Conservation (phyloP, 2,329 filamentous ascomycete genomes). For the Trichoderma koningii region DNA sequence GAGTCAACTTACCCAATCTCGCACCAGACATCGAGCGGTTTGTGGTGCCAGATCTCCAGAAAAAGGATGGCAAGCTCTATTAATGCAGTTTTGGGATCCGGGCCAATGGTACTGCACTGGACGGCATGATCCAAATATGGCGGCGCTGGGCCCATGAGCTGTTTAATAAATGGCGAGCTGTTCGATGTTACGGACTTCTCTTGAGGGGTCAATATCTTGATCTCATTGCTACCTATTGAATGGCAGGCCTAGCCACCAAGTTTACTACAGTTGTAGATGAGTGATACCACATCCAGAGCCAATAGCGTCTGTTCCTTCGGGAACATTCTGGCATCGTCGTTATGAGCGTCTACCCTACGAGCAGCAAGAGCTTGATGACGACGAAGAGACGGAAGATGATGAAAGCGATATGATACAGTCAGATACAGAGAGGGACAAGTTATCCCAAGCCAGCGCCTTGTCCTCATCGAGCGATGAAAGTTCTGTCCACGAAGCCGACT, state of each 20-base stretch:
- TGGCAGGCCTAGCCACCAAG: not conserved
- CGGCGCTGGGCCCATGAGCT: not conserved
- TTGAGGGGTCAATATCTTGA: not conserved
- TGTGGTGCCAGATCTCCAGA: constrained; percentile 18
- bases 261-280: constrained; percentile 3
- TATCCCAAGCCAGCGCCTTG: not conserved
- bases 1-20: not conserved
- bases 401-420: not conserved
- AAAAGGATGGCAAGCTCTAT: constrained; percentile 10
- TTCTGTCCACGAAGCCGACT: not conserved
- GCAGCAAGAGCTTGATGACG: not conserved
- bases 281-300: not conserved
- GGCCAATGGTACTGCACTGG: not conserved
- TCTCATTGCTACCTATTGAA: constrained; percentile 2
- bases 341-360: constrained; percentile 1
- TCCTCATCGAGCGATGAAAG: not conserved
- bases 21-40: not conserved
- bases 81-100: constrained; percentile 14
- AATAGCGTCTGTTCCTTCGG: not conserved
- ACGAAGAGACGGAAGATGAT: not conserved
- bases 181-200: not conserved
- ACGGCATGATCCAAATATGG: not conserved
- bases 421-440: not conserved
- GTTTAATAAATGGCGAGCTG: not conserved
- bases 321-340: not conserved